A percentile compares a stretch with the other conserved stretches of the same genome.
phyloP scores from a whole-genome alignment of 352 stramenopile genomes.

The Thraustochytrium sp. region DNA sequence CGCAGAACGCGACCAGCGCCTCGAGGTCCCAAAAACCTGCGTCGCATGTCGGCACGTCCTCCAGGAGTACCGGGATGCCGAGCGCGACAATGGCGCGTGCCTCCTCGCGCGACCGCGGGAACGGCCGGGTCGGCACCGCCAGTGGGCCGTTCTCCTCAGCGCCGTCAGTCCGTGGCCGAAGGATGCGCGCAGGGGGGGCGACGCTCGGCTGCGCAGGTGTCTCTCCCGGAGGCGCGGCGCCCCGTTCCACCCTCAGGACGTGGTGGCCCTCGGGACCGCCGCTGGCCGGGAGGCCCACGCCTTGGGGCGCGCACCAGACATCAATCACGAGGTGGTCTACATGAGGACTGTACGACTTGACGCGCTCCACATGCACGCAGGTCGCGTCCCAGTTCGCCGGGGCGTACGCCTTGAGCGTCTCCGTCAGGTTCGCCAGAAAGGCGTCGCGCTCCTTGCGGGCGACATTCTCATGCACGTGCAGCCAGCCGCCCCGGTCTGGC shows the following conservation, averaged over 20 bases:
- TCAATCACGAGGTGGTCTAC: constrained; percentile 81
- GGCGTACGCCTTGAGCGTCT: constrained; percentile 53
- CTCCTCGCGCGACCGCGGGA: background rate
- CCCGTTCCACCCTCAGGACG: too few species aligned
- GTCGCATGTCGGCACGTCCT: background rate
- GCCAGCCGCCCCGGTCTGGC: constrained; percentile 67
- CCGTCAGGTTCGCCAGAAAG: constrained; percentile 65
- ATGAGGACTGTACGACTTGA: constrained; percentile 84
- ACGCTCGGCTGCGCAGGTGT: too few species aligned
- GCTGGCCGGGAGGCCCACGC: too few species aligned
- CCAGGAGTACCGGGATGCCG: background rate
- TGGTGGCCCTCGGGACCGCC: too few species aligned
- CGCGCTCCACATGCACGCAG: constrained; percentile 73
- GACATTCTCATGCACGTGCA: constrained; percentile 94
- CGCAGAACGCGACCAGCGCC: background rate
- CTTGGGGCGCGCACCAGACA: constrained; percentile 57
- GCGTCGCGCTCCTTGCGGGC: constrained; percentile 65
- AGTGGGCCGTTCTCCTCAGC: background rate
- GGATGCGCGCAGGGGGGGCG: too few species aligned
- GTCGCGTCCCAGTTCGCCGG: constrained; percentile 64
- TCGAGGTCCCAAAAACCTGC: background rate
- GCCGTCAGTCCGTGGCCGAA: too few species aligned
- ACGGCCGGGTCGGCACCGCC: background rate
- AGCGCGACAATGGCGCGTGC: background rate
- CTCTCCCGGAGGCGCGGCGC: too few species aligned